Base-by-base conservation (phyloP, 2,329 filamentous ascomycete species). In the Tolypocladium guangdongense region DNA sequence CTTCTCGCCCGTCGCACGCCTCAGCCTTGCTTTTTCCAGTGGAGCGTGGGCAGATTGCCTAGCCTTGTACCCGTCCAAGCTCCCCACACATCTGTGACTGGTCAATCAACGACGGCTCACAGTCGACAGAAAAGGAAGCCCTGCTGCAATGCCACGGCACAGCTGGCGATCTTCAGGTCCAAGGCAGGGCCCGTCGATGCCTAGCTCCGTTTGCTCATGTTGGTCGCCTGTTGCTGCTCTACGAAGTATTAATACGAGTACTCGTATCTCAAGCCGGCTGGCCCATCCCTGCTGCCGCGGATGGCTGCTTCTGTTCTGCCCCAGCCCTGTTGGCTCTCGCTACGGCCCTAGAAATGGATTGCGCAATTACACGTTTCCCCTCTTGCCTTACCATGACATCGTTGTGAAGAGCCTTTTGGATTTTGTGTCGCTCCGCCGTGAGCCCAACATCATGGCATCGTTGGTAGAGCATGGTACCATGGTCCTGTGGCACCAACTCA, bases 401-500 rank as follows among this genome's bases (percentile, higher is more conserved):
- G 55, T 78, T 83, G 63, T 84, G 81, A 59, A 78, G 77, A 38
- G 80, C 80, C 45, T 71, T 68, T 7, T 63, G 64, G 36, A 82
- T 70, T 32, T 68, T 68, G 51, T 66, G 69, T 57, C 68, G 74
- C 57, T 73, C 68, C 20, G 76, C 74, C 14, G 66, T 64, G 20
- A 84, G 54, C 1, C 72, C 71, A 24, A 81, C 63, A 22, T 77
- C 71, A 53, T 65, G 55, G 59, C 79, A 83, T 52, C 73, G 70
- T 54, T 71, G 65, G 51, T 74, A 66, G 7, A 83, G 66, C 49
- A 67, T 62, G 36, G 71, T 64, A 14, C 72, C 75, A 53, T 83
- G 78, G 46, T 74, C 69, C 27, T 68, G 65, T 0, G 80, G 81
- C 1, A 84, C 81, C 20, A 84, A 63, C 62, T 84, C 81, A 58